Base-by-base conservation (phyloP, 768 basidiomycete species). In the Calocera viscosa region DNA sequence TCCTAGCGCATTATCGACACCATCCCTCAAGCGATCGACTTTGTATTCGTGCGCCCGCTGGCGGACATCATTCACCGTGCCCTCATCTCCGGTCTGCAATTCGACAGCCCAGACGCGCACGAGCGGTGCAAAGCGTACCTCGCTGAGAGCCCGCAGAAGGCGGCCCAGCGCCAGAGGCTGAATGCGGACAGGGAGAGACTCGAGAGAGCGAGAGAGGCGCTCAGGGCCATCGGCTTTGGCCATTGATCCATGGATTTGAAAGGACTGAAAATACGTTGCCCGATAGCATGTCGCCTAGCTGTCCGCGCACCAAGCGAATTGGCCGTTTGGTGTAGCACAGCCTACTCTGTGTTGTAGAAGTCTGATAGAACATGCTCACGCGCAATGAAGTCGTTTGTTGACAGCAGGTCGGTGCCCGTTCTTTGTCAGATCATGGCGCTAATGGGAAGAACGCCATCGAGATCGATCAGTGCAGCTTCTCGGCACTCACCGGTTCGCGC, bases 1-100 rank as follows among this genome's bases (percentile, higher is more conserved):
- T 26, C 24, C 11, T 65, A 87, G 86, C 81, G 84, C 11, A 76
- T 84, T 69, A 79, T 84, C 38, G 86, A 87, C 67, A 74, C 80
- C 40, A 64, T 86, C 24, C 84, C 85, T 0, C 72, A 81, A 10
- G 76, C 75, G 47, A 83, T 84, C 38, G 81, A 83, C 67, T 78
- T 77, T 24, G 72, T 75, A 8, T 75, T 84, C 33, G 77, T 82
- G 49, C 76, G 78, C 39, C 72, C 75, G 11, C 74, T 83, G 14
- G 77, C 76, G 0, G 68, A 73, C 0, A 72, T 67, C 22, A 69
- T 83, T 41, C 77, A 78, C n/a, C 49, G 49, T 7, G 73, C 71
- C 17, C 73, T 87, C 8, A 68, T 79, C 34, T 68, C 71, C 30
- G 71, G 73, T 39, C 72, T 81, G 53, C 26, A 60, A 10, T 60